A percentile compares a stretch with the other conserved stretches of the same genome.
These are phyloP conservation scores for Stagonosporopsis chrysanthemi DNA, from an alignment of 2,329 filamentous ascomycete genomes.

Conservation along the genomic window DNA sequence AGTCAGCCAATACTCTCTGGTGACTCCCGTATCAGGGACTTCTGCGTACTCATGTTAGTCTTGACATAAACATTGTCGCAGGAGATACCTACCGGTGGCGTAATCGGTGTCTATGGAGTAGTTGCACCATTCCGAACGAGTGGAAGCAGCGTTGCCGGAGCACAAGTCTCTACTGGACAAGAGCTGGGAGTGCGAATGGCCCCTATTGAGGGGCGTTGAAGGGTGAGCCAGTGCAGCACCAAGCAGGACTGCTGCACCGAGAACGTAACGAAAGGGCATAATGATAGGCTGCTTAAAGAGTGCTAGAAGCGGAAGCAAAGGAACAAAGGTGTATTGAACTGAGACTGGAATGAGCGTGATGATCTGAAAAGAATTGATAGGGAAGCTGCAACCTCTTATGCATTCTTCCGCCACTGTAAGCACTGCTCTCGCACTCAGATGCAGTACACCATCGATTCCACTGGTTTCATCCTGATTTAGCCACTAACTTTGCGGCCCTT, in stretches of 20 bases:
- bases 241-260: conserved; percentile 5
- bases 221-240: conserved; percentile 4
- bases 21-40: conserved; percentile 62
- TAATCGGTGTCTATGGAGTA: conserved; percentile 62
- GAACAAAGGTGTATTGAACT: background rate
- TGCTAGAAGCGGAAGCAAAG: background rate
- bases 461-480: background rate
- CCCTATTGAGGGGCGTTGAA: background rate
- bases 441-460: background rate
- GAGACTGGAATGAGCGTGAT: conserved; percentile 1
- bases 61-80: background rate
- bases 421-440: background rate
- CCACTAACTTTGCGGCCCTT: background rate
- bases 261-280: conserved; percentile 9
- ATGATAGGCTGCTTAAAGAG: background rate
- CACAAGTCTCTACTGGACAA: conserved; percentile 30
- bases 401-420: background rate
- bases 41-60: conserved; percentile 25
- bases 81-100: conserved; percentile 43
- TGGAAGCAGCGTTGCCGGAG: conserved; percentile 41
- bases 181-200: conserved; percentile 5
- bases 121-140: conserved; percentile 54
- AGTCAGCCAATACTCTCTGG: conserved; percentile 57
- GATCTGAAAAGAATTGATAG: background rate
- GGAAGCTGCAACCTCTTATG: conserved; percentile 8